Evolutionary conservation across 2,329 filamentous ascomycete species (phyloP), one percentile per base, ranked within the genome.

Genomic region (Talaromyces sp.): DNA sequence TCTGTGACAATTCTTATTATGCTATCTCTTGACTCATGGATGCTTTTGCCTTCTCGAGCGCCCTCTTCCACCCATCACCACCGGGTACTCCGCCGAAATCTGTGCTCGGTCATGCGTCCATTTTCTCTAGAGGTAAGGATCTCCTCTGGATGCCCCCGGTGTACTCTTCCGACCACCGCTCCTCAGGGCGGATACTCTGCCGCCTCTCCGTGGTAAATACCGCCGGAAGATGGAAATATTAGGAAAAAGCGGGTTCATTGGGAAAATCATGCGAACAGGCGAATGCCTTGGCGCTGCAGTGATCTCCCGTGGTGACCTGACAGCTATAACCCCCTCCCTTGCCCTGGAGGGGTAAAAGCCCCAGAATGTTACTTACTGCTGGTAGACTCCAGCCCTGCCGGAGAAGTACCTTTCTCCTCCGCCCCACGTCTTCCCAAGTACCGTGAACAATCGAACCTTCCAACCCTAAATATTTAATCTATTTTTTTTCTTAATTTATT

Each of bases 51-150:
- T 42, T 22, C 33, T 42, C 22, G 17, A 44, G 32, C 32, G 11
- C n/a, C 11, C 6, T 35, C n/a, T 27, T 27, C 24, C 9, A 27
- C 24, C 24, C 24, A n/a, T 16, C 19, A 3, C 27, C 10, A 17
- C 16, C 33, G 44, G 45, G 35, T 30, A 29, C n/a, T 33, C 36
- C 5, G 2, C 39, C 30, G 40, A 54, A 47, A 49, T 35, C 16
- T 24, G 30, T 33, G 19, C 44, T 43, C n/a, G 52, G 59, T 63
- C 57, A 63, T 60, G 61, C 36, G 57, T 61, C 39, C 37, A 40
- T 33, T 27, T 27, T 54, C 60, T 46, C 60, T 58, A 58, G 55
- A 56, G 60, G 57, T 56, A 62, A 53, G 48, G 60, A 62, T 62
- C 60, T 55, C 49, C 55, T 52, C 7, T 40, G n/a, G 19, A 16